Percentiles rank a stretch among this genome's conserved stretches.
These are phyloP conservation scores for Pleurotus giganteus DNA, from an alignment of 768 basidiomycete genomes.

Conservation along the genomic window DNA sequence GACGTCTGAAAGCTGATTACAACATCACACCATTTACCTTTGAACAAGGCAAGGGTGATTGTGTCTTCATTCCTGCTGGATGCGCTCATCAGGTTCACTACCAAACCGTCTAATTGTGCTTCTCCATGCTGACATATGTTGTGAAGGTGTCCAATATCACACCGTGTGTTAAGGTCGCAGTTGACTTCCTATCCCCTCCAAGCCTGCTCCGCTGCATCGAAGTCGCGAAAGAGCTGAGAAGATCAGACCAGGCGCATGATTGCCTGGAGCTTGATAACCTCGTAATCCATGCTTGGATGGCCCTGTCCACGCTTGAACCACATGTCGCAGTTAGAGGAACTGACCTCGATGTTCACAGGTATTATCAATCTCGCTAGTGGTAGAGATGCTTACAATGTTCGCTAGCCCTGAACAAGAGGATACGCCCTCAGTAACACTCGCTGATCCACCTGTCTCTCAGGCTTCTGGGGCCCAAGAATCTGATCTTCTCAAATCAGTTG, in stretches of 20 bases:
- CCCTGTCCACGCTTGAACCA: background rate
- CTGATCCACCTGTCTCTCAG: no score
- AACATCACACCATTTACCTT: conserved; percentile 58
- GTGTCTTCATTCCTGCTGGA: conserved; percentile 70
- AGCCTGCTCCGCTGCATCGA: background rate
- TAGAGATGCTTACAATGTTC: background rate
- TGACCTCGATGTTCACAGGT: background rate
- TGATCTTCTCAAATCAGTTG: no score
- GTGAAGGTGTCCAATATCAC: conserved; percentile 4
- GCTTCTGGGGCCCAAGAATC: no score
- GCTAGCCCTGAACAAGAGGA: no score
- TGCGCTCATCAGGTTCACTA: background rate
- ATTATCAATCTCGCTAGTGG: background rate
- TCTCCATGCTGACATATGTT: background rate
- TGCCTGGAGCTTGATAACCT: background rate
- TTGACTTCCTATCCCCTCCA: background rate
- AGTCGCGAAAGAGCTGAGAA: background rate
- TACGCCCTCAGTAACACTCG: no score
- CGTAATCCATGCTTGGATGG: background rate
- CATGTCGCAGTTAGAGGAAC: background rate
- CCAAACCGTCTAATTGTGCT: background rate
- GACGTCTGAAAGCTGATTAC: background rate
- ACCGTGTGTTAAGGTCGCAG: background rate
- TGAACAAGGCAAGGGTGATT: conserved; percentile 71
- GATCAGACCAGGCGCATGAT: background rate